These are phyloP conservation scores for Paratinospora sagittata DNA, from an alignment of 164 flowering plant species.

Conservation along the genomic window DNA sequence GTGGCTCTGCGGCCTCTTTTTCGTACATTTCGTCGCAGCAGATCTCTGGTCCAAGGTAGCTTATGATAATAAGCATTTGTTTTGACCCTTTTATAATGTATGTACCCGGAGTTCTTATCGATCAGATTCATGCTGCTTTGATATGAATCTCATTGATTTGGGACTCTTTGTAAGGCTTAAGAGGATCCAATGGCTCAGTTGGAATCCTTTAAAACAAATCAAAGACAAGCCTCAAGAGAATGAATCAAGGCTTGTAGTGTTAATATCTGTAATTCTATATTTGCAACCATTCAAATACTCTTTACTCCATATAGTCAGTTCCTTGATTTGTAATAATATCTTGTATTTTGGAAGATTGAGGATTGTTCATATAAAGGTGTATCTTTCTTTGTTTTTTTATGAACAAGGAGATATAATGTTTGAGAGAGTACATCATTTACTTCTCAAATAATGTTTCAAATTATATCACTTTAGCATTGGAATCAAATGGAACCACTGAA, in stretches of 20 bases:
- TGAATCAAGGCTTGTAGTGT: neutral
- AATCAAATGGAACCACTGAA: too few species aligned
- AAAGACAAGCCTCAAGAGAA: neutral
- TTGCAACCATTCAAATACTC: neutral
- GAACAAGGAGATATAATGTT: too few species aligned
- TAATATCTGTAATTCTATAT: neutral
- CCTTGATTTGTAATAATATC: neutral
- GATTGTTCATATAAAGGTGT: neutral
- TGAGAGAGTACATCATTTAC: too few species aligned
- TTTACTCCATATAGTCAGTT: neutral
- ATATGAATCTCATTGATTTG: neutral
- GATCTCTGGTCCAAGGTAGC: slow-evolving; percentile 67
- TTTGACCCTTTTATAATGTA: too few species aligned
- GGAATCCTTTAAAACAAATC: neutral
- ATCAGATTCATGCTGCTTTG: too few species aligned
- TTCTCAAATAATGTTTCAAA: too few species aligned
- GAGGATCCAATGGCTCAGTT: neutral
- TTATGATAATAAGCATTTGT: too few species aligned
- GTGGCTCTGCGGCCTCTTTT: slow-evolving; percentile 21
- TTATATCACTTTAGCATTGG: too few species aligned
- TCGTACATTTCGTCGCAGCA: slow-evolving; percentile 63
- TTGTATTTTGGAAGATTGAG: neutral
- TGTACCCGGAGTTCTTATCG: too few species aligned
- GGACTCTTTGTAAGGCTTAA: neutral
- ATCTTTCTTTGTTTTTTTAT: neutral